phyloP scores from a whole-genome alignment of 2,329 filamentous ascomycete species.

The Cercospora canescens region DNA sequence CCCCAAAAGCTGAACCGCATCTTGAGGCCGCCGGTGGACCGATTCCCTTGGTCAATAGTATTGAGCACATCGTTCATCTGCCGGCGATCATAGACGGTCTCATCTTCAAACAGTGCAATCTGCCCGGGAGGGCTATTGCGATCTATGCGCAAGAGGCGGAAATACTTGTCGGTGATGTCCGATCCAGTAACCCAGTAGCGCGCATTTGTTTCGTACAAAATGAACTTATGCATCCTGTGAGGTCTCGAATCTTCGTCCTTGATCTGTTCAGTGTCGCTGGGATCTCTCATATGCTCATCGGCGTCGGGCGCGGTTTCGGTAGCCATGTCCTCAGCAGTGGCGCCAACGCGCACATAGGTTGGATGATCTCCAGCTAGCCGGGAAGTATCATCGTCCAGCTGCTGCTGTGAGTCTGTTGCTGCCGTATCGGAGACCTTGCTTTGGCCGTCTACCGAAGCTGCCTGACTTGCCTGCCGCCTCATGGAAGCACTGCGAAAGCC shows the following conservation, averaged over 20 bases:
- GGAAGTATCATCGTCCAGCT: constrained; percentile 9
- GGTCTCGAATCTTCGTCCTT: constrained; percentile 21
- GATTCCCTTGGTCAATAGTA: constrained; percentile 93
- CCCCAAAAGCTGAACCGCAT: constrained; percentile 92
- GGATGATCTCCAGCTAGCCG: constrained; percentile 26
- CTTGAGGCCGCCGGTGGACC: constrained; percentile 83
- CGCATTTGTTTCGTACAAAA: constrained; percentile 92
- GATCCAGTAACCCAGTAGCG: constrained; percentile 93
- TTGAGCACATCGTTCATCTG: constrained; percentile 93
- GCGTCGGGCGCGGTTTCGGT: constrained; percentile 26
- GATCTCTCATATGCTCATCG: constrained; percentile 25
- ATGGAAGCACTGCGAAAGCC: constrained; percentile 12
- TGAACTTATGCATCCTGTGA: constrained; percentile 84
- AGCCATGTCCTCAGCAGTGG: constrained; percentile 29
- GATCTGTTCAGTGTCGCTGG: constrained; percentile 15
- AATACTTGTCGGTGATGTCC: constrained; percentile 84
- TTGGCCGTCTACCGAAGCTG: background rate
- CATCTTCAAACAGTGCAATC: constrained; percentile 86
- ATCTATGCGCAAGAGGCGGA: constrained; percentile 92
- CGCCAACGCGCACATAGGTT: constrained; percentile 29
- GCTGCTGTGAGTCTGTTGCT: background rate
- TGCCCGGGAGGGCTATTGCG: constrained; percentile 78
- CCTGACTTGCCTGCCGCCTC: constrained; percentile 1
- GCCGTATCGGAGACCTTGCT: background rate
- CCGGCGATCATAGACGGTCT: constrained; percentile 87